phyloP scores from a whole-genome alignment of 495 filamentous ascomycete species.

The Aspergillus ellipticus region DNA sequence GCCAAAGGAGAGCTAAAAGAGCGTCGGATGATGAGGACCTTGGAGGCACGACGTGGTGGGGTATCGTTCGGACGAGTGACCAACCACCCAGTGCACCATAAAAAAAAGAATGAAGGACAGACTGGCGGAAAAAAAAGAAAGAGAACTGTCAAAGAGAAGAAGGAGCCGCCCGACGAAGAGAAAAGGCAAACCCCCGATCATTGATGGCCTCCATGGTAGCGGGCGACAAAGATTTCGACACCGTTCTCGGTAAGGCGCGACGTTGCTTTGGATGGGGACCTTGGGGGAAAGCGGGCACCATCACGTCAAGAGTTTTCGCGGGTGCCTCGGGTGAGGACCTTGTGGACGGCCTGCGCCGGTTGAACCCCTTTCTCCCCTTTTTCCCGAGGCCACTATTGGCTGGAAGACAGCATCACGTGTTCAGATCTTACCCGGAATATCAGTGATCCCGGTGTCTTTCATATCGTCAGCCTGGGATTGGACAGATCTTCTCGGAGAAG shows the following conservation, averaged over 20 bases:
- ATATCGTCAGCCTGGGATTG: too few species aligned
- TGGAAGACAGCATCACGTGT: too few species aligned
- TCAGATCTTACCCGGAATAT: too few species aligned
- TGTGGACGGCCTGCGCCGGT: conserved; percentile 21
- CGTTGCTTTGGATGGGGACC: conserved; percentile 21
- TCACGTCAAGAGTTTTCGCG: conserved; percentile 19
- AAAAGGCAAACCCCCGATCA: neutral
- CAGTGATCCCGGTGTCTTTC: too few species aligned
- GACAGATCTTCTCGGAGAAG: too few species aligned
- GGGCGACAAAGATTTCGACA: conserved; percentile 5
- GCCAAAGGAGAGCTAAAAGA: conserved; percentile 2
- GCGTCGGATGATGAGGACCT: conserved; percentile 16
- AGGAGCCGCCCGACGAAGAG: neutral
- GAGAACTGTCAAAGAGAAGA: neutral
- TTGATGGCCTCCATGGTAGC: conserved; percentile 10
- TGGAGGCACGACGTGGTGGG: conserved; percentile 20
- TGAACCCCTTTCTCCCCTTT: too few species aligned
- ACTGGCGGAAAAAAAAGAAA: neutral
- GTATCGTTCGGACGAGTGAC: conserved; percentile 1
- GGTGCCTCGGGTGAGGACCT: conserved; percentile 33
- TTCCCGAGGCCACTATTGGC: too few species aligned
- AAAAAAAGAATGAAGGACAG: neutral
- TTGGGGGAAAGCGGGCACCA: conserved; percentile 16
- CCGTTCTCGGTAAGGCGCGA: conserved; percentile 4
- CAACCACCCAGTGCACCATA: neutral